phyloP scores from a whole-genome alignment of 2,329 filamentous ascomycete genomes.

The Cercospora beticola region DNA sequence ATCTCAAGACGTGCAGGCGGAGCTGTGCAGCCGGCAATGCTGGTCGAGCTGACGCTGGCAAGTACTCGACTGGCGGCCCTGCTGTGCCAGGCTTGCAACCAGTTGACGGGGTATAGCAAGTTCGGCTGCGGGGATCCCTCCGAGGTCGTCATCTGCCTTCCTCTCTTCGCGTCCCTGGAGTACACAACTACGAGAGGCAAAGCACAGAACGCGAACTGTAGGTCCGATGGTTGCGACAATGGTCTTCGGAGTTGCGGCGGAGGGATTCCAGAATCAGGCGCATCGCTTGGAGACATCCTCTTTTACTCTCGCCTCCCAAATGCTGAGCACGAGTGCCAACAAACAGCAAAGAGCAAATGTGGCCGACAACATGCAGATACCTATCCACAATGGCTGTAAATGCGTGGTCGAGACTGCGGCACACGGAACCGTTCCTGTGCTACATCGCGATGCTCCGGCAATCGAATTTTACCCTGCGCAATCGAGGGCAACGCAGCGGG shows the following conservation, averaged over 20 bases:
- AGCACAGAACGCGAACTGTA: not conserved
- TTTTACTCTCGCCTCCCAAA: not conserved
- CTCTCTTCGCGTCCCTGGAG: not conserved
- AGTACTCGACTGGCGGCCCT: not conserved
- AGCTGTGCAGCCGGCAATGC: not conserved
- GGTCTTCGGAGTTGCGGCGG: not conserved
- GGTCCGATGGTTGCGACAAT: not conserved
- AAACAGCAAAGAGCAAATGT: not conserved
- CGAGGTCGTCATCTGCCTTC: not conserved
- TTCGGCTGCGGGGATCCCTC: not conserved
- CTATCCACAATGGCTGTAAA: not conserved
- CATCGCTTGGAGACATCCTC: not conserved
- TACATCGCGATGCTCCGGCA: not conserved
- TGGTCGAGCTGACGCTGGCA: not conserved
- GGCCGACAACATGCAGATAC: not conserved
- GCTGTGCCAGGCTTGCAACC: not conserved
- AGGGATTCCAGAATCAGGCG: not conserved
- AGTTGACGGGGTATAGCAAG: not conserved
- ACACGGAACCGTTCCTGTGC: not conserved
- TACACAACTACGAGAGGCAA: not conserved
- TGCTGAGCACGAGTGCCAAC: not conserved
- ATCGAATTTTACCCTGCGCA: not conserved
- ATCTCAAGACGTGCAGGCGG: not conserved
- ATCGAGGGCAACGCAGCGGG: not conserved
- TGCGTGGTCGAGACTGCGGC: not conserved